Base-by-base conservation (phyloP, 1,139 yeast species). In the Pichia sp. region DNA sequence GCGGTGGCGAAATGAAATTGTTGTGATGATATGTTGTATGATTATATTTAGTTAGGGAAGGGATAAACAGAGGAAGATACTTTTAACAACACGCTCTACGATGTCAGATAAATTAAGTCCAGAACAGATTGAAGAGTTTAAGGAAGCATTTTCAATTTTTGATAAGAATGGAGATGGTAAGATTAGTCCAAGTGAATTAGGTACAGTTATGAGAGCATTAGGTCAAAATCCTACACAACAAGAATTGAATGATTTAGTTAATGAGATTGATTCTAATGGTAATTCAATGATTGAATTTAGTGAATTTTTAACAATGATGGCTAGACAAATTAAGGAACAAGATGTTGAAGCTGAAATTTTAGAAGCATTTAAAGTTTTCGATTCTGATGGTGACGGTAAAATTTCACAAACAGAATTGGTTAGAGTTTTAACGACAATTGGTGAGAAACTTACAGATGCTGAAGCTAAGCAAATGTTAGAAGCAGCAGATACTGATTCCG, bases 201-300 rank as follows among this genome's bases (percentile, higher is more conserved):
- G 98, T 52, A 88, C 96, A 9, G 98, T 91, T 43, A 91, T 91
- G 98, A 81, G 98, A 67, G 85, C 96, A 15, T 72, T 91, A 60
- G 98, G 97, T 36, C 94, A 88, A 66, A 89, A 89, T 60, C 98
- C 98, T 24, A 82, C 95, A 33, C 97, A 91, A 65, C 80, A 89
- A 53, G 98, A 91, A 65, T 80, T 91, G 56, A 83, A 91, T 39
- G 98, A 91, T 61, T 81, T 91, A 84, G 84, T 91, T 69, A 89
- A 89, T 62, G 98, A 91, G 64, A 95, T 91, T 39, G 98, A 91
- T 63, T 83, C 84, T 46, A 91, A 91, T 67, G 89, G 91, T 53
- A 95, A 89, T 65, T 96, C 96, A 34, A 79, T 86, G 52, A 88
- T 91, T 58, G 97, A 89, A 63, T 89, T 89, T 69, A 83, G 89